phyloP scores from a whole-genome alignment of 2,329 filamentous ascomycete species.

The Shiraia sp. region DNA sequence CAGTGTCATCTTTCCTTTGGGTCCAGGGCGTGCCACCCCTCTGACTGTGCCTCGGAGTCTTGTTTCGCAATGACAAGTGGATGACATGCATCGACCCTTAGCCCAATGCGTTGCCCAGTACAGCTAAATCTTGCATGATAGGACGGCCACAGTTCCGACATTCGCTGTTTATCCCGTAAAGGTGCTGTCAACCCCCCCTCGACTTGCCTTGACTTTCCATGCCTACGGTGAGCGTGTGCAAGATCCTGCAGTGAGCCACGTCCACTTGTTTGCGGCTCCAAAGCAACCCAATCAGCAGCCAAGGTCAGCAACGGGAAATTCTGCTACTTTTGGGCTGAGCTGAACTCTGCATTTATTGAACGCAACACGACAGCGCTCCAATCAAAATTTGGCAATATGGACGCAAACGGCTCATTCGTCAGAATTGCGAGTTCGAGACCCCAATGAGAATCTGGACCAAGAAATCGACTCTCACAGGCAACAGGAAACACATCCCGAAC shows the following conservation, averaged over 20 bases:
- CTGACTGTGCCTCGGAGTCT: slow-evolving; percentile 9
- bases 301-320: slow-evolving; percentile 9
- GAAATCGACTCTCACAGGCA: too few species aligned
- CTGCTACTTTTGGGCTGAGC: slow-evolving; percentile 18
- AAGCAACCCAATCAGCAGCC: slow-evolving; percentile 3
- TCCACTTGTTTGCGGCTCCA: slow-evolving; percentile 14
- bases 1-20: too few species aligned
- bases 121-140: background rate
- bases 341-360: slow-evolving; percentile 10
- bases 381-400: slow-evolving; percentile 2
- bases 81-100: slow-evolving; percentile 31
- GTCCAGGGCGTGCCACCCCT: background rate
- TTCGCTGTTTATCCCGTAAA: slow-evolving; percentile 7
- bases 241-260: slow-evolving; percentile 12
- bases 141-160: slow-evolving; percentile 3
- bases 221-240: slow-evolving; percentile 5
- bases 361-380: slow-evolving; percentile 6
- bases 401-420: background rate
- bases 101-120: slow-evolving; percentile 6
- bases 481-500: too few species aligned
- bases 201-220: slow-evolving; percentile 1
- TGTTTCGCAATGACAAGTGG: slow-evolving; percentile 13
- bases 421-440: too few species aligned
- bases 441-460: too few species aligned
- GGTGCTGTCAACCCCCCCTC: background rate